Evolutionary conservation across 169 alveolate species (phyloP).

Genomic region (Eimeria tenella): DNA sequence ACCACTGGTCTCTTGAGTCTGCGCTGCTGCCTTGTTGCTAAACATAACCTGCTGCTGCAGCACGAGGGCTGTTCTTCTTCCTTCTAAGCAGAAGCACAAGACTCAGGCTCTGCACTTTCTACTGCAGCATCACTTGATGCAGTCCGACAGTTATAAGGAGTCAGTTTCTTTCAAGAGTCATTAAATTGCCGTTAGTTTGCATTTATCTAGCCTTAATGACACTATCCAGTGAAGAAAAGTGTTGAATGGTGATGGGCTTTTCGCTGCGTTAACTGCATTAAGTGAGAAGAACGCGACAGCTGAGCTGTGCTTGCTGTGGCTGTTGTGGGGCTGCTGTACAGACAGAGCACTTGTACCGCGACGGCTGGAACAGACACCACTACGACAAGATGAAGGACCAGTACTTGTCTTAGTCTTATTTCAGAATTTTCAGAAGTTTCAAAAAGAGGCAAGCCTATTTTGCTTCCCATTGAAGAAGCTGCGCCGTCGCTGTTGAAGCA

Average conservation of each 20-base stretch:
- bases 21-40: neutral
- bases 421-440: neutral
- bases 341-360: slow-evolving; percentile 69
- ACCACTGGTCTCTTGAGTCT: neutral
- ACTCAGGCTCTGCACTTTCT: too few species aligned
- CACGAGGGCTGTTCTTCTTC: too few species aligned
- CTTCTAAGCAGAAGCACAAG: too few species aligned
- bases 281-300: too few species aligned
- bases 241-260: too few species aligned
- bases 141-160: too few species aligned
- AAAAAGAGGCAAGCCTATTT: too few species aligned
- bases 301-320: neutral
- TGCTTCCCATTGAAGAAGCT: too few species aligned
- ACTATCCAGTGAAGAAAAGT: neutral
- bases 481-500: too few species aligned
- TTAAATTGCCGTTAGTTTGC: neutral
- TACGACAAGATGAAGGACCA: slow-evolving; percentile 60
- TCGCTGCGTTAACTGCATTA: too few species aligned
- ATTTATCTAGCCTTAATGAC: neutral
- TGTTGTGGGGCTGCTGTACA: slow-evolving; percentile 18
- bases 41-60: neutral
- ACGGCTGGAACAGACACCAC: slow-evolving; percentile 74
- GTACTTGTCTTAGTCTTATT: slow-evolving; percentile 24
- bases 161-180: too few species aligned
- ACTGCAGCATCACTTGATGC: too few species aligned